Evolutionary conservation across 2,329 filamentous ascomycete genomes (phyloP).

Genomic region (Leptoxyphium fumago): DNA sequence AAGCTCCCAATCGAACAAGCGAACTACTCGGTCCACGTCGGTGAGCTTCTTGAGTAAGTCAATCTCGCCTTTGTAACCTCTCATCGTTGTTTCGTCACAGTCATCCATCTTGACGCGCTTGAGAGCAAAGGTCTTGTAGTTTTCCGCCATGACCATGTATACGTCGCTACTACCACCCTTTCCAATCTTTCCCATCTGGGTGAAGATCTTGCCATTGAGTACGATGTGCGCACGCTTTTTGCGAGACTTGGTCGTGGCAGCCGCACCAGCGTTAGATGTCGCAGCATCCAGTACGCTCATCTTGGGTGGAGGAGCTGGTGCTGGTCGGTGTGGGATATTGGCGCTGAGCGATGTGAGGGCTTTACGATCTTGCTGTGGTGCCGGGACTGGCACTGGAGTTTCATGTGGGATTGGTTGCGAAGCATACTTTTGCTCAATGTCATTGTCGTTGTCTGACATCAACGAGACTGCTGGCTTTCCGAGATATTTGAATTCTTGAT

Average conservation of each 20-base stretch:
- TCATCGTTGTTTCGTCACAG: conserved; percentile 68
- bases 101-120: conserved; percentile 87
- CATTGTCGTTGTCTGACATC: conserved; percentile 24
- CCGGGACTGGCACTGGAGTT: conserved; percentile 21
- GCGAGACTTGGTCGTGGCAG: conserved; percentile 56
- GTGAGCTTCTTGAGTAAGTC: conserved; percentile 71
- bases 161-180: conserved; percentile 88
- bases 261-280: conserved; percentile 60
- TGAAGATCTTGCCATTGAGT: conserved; percentile 84
- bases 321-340: conserved; percentile 64
- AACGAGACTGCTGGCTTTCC: conserved; percentile 42
- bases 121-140: conserved; percentile 85
- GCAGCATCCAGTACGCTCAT: conserved; percentile 94
- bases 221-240: conserved; percentile 72
- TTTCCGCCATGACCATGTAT: conserved; percentile 92
- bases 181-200: conserved; percentile 77
- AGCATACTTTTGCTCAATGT: conserved; percentile 28
- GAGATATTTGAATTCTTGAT: conserved; percentile 37
- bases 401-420: conserved; percentile 16
- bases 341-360: conserved; percentile 39
- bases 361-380: conserved; percentile 23
- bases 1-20: conserved; percentile 81
- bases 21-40: conserved; percentile 78
- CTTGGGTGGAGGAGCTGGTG: conserved; percentile 71
- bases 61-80: conserved; percentile 89